A percentile compares a stretch with the other conserved stretches of the same genome.
Conservation (phyloP, 176 grass and related monocot species). For the Hyparrhenia diplandra region DNA sequence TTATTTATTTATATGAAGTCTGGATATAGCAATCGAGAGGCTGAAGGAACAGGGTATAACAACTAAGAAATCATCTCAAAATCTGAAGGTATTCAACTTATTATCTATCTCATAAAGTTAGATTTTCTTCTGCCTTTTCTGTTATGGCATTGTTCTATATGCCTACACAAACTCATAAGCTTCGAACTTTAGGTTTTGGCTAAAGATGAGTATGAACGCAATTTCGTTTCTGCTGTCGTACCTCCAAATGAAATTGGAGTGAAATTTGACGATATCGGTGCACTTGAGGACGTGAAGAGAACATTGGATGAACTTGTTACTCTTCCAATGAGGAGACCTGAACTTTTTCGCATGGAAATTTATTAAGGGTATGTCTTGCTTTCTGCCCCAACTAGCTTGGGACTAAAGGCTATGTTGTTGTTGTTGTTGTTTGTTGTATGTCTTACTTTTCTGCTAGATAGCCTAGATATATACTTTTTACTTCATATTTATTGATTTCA, state of each 20-base stretch:
- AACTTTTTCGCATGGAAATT: slow-evolving; percentile 91
- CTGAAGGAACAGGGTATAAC: slow-evolving; percentile 69
- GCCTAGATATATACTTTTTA: background rate
- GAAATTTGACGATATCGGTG: slow-evolving; percentile 94
- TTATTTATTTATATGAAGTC: slow-evolving; percentile 43
- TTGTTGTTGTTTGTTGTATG: too few relatives aligned
- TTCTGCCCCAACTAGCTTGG: too few relatives aligned
- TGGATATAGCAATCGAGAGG: slow-evolving; percentile 77
- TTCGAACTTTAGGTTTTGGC: slow-evolving; percentile 60
- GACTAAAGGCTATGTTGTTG: too few relatives aligned
- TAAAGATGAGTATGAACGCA: slow-evolving; percentile 89
- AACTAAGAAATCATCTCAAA: slow-evolving; percentile 74
- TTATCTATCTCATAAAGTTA: background rate
- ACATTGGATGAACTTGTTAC: slow-evolving; percentile 91
- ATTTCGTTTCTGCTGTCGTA: slow-evolving; percentile 86
- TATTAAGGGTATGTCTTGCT: slow-evolving; percentile 69
- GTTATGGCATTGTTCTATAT: background rate
- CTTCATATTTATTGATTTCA: background rate
- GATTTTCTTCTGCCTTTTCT: slow-evolving; percentile 17
- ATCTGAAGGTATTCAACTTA: slow-evolving; percentile 55
- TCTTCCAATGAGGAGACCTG: slow-evolving; percentile 93
- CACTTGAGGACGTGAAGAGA: slow-evolving; percentile 87
- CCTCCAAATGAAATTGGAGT: slow-evolving; percentile 92
- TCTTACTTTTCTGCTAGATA: slow-evolving; percentile 9
- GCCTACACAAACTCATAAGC: slow-evolving; percentile 5